phyloP scores from a whole-genome alignment of 1,139 yeast species.

The Keqinozyma sinolaborantium region DNA sequence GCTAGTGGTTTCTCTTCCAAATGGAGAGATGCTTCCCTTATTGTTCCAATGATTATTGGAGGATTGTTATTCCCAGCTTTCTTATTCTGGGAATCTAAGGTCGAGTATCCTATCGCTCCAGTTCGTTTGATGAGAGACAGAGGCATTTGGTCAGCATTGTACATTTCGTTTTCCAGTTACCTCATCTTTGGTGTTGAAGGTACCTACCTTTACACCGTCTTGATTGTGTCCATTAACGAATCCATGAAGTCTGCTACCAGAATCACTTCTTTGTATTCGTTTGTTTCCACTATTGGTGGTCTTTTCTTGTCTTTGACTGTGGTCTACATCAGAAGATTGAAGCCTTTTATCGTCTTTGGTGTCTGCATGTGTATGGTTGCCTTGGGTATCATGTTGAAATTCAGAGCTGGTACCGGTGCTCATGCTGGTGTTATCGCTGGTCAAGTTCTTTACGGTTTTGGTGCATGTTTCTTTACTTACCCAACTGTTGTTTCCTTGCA shows the following conservation, averaged over 20 bases:
- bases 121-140: slow-evolving; percentile 29
- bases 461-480: slow-evolving; percentile 35
- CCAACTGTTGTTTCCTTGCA: slow-evolving; percentile 21
- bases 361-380: slow-evolving; percentile 32
- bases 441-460: slow-evolving; percentile 30
- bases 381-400: slow-evolving; percentile 31
- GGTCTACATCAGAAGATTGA: slow-evolving; percentile 26
- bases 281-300: slow-evolving; percentile 31
- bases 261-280: slow-evolving; percentile 28
- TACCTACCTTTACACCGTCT: slow-evolving; percentile 31
- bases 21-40: slow-evolving; percentile 4
- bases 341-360: slow-evolving; percentile 31
- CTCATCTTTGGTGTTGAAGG: slow-evolving; percentile 26
- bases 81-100: slow-evolving; percentile 12
- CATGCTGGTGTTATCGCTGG: slow-evolving; percentile 34
- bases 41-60: slow-evolving; percentile 5
- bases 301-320: slow-evolving; percentile 30
- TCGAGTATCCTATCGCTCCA: slow-evolving; percentile 31
- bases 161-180: slow-evolving; percentile 27
- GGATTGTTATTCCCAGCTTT: slow-evolving; percentile 5
- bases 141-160: slow-evolving; percentile 32
- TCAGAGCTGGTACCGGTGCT: slow-evolving; percentile 25
- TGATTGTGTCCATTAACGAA: slow-evolving; percentile 32
- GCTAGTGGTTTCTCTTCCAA: slow-evolving; percentile 2
- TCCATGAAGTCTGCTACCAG: slow-evolving; percentile 31